Evolutionary conservation across 495 filamentous ascomycete species (phyloP), one percentile per base, ranked within the genome.

Genomic region (Penicillium ucsense): DNA sequence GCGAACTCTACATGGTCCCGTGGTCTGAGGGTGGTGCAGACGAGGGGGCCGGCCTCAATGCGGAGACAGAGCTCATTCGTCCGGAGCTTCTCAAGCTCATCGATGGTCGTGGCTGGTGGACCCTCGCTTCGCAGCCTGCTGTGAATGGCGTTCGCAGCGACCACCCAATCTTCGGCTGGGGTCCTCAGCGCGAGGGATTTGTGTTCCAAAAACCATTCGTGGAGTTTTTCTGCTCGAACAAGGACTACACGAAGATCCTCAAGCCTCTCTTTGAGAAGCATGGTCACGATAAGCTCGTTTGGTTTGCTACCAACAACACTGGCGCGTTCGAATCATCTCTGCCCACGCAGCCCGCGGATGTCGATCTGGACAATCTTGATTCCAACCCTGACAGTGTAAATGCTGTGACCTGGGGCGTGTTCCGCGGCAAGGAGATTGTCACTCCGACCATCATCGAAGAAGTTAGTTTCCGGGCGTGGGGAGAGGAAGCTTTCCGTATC

Each of bases 161-260:
- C 46, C 80, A 98, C 63, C 64, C 73, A n/a, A 73, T 85, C 45
- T 94, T 95, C 62, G 92, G 92, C 47, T 98, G 92, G 92, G 92
- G 92, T 8, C 92, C 92, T 0, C 80, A 78, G 36, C 81, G 89
- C 52, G 67, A 73, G 35, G 92, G 92, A 3, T 97, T 94, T 63
- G 88, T 97, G 43, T 98, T 95, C 73, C 92, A 98, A 57, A 98
- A 98, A 66, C 83, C 92, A 0, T 98, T 98, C 61, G 89, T 98
- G 35, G 92, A 98, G 65, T 87, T 96, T 70, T 97, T 97, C 72
- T 65, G 90, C 38, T 81, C 90, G 0, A 64, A 67, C 3, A 57
- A 67, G 0, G 85, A 89, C 63, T 96, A 87, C 81, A 62, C 68
- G 10, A 54, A 46, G 31, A 62, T 59, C 30, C 70, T 97, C 9